Evolutionary conservation across 2,329 filamentous ascomycete species (phyloP), one percentile per base, ranked within the genome.

Genomic region (Akanthomyces muscarius): DNA sequence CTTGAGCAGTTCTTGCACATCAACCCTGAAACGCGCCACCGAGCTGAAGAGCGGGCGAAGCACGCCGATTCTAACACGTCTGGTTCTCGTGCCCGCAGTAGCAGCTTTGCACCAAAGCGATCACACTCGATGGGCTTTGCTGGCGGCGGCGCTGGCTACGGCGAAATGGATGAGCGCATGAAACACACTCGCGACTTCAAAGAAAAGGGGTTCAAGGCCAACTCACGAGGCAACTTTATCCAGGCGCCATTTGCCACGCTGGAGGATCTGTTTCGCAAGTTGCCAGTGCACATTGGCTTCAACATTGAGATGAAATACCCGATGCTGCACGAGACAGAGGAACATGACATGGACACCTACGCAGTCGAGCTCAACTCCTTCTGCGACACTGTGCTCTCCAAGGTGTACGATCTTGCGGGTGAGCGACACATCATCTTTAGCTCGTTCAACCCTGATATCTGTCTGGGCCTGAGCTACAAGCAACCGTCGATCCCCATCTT

Each of bases 251-350:
- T 99, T 77, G 93, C 94, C 8, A 99, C 95, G 0, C 81, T 99
- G 5, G 92, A 97, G 74, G 92, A 97, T 66, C 87, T 98, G 73
- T 97, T 99, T 78, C 85, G 86, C 70, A 89, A 93, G 71, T 79
- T 99, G 0, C 92, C 92, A 0, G 84, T 89, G 66, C 82, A 86
- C 16, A 90, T 96, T 25, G 93, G 95, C 16, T 99, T 99, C 83
- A 98, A 99, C 76, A 96, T 99, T 69, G 95, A 99, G 79, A 90
- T 99, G 84, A 98, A 99, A 77, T 99, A 99, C 73, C 95, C 95
- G 5, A 98, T 98, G 93, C 85, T 99, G 48, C 89, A 94, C 73
- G 96, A 99, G 80, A 91, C 87, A 64, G 92, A 97, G 75, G 91
- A 96, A 74, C 90, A 97, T 68, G 92, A 96, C 69, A 97, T 98